Base-by-base conservation (phyloP, 768 basidiomycete genomes). In the Daedaleopsis sinensis region DNA sequence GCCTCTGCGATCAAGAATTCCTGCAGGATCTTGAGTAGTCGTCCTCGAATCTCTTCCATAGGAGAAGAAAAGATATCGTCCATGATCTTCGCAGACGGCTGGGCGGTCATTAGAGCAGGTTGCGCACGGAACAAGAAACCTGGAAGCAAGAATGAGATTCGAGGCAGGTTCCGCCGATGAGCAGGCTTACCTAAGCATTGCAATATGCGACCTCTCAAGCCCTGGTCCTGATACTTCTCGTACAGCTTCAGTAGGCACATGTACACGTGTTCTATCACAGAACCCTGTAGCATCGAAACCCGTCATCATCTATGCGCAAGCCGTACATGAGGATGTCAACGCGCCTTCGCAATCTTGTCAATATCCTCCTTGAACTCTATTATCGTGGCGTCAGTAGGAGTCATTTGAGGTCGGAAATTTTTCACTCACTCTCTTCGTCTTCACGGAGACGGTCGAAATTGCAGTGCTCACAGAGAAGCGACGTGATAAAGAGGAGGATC, bases 91-190 rank as follows among this genome's bases (percentile, higher is more conserved):
- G 91, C 84, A 1, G 95, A 95, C 13, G 82, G 77, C 5, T 90
- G 88, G 65, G 89, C 76, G 0, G 91, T 92, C 88, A 99, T 95
- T 59, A 98, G 76, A 0, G 89, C 89, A 2, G 97, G 96, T 67
- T 96, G 91, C 5, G 94, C 88, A 24, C 94, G 88, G 78, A 94
- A 98, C 6, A 99, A 76, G 73, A 92, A 97, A 12, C 96, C 94
- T 62, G 13, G 24, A 10, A 49, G 7, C 19, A 24, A 13, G n/a
- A 5, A 49, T 49, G 47, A 49, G 47, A 49, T 49, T 2, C 47
- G 19, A 27, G 21, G 2, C 21, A 11, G 24, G 9, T 11, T 15
- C 21, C 2, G 13, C 24, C 15, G 7, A 35, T 37, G 15, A 24
- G 48, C 47, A 15, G 32, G 68, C 82, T 35, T 62, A 94, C 94